A percentile compares a stretch with the other conserved stretches of the same genome.
These are phyloP conservation scores for carrot (Daucus carota) DNA, from an alignment of 129 eudicot genomes.

Conservation along the genomic window DH1_v3.0 NC_030389.2:819001-819500, in stretches of 20 bases:
- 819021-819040: slow-evolving; percentile 76
- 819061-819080: slow-evolving; percentile 73
- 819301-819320: not conserved
- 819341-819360: not conserved
- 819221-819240: not conserved
- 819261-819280: not conserved
- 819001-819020: slow-evolving; percentile 82
- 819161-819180: not conserved
- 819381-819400: not conserved
- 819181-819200: not conserved
- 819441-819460: not conserved
- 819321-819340: not conserved
- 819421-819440: not conserved
- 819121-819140: not conserved
- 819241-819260: not conserved
- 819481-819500: not conserved
- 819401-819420: not conserved
- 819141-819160: not conserved
- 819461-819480: not conserved
- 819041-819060: slow-evolving; percentile 73
- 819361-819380: not conserved
- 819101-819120: slow-evolving; percentile 5
- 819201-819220: not conserved
- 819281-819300: not conserved
- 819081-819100: slow-evolving; percentile 9